Percentiles rank a stretch among this genome's conserved stretches.
Conservation (phyloP, 257 asterid species). For the Ilex asprella region DNA sequence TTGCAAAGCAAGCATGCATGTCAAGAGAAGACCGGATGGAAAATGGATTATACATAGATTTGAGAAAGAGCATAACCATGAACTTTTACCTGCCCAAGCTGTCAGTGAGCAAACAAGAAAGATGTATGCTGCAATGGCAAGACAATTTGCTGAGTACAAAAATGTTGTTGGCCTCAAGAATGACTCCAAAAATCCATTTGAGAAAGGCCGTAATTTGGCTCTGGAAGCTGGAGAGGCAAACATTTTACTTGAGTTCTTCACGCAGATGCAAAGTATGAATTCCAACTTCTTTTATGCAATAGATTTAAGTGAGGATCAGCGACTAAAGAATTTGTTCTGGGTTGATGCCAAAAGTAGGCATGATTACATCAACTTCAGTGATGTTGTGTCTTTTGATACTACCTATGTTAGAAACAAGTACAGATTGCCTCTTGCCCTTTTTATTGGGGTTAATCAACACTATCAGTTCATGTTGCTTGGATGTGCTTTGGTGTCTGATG, state of each 20-base stretch:
- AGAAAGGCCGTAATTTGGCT: slow-evolving; percentile 57
- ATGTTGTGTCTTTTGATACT: slow-evolving; percentile 86
- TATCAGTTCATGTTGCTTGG: slow-evolving; percentile 91
- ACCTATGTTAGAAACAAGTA: slow-evolving; percentile 75
- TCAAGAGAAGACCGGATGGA: slow-evolving; percentile 85
- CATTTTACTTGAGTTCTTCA: slow-evolving; percentile 58
- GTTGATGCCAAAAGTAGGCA: slow-evolving; percentile 90
- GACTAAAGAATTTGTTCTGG: slow-evolving; percentile 73
- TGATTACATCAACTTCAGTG: slow-evolving; percentile 61
- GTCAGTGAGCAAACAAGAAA: slow-evolving; percentile 87
- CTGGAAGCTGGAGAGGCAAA: slow-evolving; percentile 57
- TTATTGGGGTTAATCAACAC: slow-evolving; percentile 92
- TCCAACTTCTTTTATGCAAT: slow-evolving; percentile 80
- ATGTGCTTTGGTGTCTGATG: slow-evolving; percentile 89
- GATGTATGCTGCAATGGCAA: slow-evolving; percentile 95
- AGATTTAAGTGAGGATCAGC: slow-evolving; percentile 75
- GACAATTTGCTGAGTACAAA: slow-evolving; percentile 90
- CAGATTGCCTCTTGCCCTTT: slow-evolving; percentile 76
- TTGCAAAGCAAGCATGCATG: slow-evolving; percentile 99
- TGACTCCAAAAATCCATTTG: slow-evolving; percentile 62
- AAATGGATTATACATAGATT: slow-evolving; percentile 94
- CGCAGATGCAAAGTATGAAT: slow-evolving; percentile 68
- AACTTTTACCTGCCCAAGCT: slow-evolving; percentile 86
- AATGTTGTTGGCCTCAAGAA: slow-evolving; percentile 70
- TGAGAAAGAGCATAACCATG: slow-evolving; percentile 95